Evolutionary conservation across 108 stramenopile species (phyloP), one percentile per base, ranked within the genome.

Genomic region (Cyclotella cryptica): DNA sequence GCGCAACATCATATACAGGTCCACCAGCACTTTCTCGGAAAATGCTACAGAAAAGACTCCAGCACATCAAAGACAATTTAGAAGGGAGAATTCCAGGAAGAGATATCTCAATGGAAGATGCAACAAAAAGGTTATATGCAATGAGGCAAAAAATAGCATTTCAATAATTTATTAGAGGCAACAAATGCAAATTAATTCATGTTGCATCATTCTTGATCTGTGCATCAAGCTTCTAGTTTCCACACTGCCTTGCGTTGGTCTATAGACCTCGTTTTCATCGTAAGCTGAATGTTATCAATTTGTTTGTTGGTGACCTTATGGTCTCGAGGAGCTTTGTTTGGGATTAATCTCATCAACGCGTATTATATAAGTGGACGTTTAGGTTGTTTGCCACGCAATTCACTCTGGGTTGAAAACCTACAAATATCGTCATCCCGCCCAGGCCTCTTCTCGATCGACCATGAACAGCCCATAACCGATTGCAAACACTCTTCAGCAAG

Each of bases 101-200:
- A 21, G 62, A 64, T 41, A 41, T 64, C 21, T 26, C 62, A 41
- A 15, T 42, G 15, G 30, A 64, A 18, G 62, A 64, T 42, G 62
- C 62, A 39, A 41, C n/a, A 26, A 64, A 40, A 30, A 64, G 5
- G n/a, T 1, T 43, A 35, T 41, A 64, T 12, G 62, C 15, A 39
- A 15, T 10, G 21, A 64, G 41, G 11, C 62, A 64, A 64, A 35
- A 64, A 26, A 64, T 3, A 19, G 62, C 39, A 21, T 21, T 64
- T 64, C 55, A 58, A 7, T 58, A 9, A 58, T 24, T 58, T 58
- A 27, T 19, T 58, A 21, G 1, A 26, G 3, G 19, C 55, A 58
- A 13, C 22, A 58, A 27, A 21, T 58, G 12, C 22, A 24, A 3
- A 7, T 21, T 58, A 3, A 58, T 26, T 28, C 13, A 7, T 14